phyloP scores from a whole-genome alignment of 140 eudicot genomes.

The Anethum foeniculum region DNA sequence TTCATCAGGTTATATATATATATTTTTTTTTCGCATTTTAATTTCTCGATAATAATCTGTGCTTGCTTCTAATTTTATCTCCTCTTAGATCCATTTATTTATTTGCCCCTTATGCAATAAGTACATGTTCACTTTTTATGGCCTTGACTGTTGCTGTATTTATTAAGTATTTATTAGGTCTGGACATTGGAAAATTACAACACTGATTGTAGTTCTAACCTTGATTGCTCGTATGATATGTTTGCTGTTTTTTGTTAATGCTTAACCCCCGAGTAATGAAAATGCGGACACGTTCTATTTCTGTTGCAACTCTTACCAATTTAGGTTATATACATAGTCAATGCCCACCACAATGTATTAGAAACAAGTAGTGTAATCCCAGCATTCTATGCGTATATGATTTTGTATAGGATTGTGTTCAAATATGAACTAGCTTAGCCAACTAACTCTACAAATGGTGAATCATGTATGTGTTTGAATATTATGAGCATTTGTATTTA shows the following conservation, averaged over 20 bases:
- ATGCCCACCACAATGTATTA: background rate
- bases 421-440: background rate
- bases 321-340: background rate
- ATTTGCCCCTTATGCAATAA: background rate
- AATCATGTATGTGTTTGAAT: background rate
- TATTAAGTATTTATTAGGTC: background rate
- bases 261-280: background rate
- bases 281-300: background rate
- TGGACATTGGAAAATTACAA: background rate
- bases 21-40: no score
- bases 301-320: background rate
- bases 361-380: background rate
- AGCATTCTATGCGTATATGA: no score
- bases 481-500: background rate
- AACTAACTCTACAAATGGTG: background rate
- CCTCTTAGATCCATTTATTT: background rate
- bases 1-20: conserved; percentile 83
- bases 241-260: background rate
- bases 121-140: background rate
- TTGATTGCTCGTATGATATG: background rate
- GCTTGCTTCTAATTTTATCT: background rate
- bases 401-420: background rate
- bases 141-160: background rate
- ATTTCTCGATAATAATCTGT: background rate
- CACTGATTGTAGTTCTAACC: background rate